Base-by-base conservation (phyloP, 495 filamentous ascomycete species). In the Geopyxis carbonaria region DNA sequence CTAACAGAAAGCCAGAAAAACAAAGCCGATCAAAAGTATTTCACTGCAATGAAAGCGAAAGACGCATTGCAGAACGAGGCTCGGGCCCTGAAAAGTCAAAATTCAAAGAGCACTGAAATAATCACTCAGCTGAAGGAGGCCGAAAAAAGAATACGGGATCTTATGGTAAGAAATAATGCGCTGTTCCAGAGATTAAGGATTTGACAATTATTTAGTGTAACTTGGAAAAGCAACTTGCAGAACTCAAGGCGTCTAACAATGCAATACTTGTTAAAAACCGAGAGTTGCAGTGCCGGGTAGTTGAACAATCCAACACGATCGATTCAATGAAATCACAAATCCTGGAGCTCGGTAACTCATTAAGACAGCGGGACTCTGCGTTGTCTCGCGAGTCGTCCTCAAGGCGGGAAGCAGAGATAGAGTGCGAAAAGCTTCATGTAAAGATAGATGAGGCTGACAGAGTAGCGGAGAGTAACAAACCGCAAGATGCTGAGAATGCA, bases 1-100 rank as follows among this genome's bases (percentile, higher is more conserved):
- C 34, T 37, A n/a, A 37, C 21, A 3, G 21, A 37, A 3, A n/a
- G n/a, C 2, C 11, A 56, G 58, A 97, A 95, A 59, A 71, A 74
- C 23, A 95, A 93, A 54, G 91, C 91, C 0, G 86, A 95, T 51
- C 86, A 94, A 57, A 95, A 95, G 59, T 97, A 92, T 56, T 95
- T 94, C 53, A 76, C 76, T 3, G 81, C 84, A 10, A 86, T 93
- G 65, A 94, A 93, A 56, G 75, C 80, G 46, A 92, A 84, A 55
- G 89, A 95, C 50, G 72, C 76, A 14, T 67, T 81, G 38, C 74
- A 77, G 13, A 61, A 67, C 27, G 85, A 93, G 59, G 75, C 85
- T 31, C 69, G 82, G 42, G 69, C 74, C 3, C 61, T 94, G 30
- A 68, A 80, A 34, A 64, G 70, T 41, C 85, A 94, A 57, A 92